Conservation (phyloP, 208 protist genomes). For the Wallacemonas rigidus region DNA sequence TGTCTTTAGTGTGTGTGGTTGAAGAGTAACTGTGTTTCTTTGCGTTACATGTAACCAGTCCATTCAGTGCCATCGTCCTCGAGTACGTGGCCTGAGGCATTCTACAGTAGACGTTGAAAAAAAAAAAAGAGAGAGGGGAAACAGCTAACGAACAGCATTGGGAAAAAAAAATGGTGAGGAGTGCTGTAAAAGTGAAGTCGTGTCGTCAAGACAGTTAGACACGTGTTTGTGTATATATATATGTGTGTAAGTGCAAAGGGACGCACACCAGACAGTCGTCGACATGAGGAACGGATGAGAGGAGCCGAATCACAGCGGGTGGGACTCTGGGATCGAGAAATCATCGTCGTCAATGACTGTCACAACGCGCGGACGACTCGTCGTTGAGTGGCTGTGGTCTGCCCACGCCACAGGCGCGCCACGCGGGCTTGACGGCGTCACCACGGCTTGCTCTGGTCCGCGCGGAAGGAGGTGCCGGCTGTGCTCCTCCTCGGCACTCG, state of each 20-base stretch:
- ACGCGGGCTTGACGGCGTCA: background rate
- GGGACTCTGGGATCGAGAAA: background rate
- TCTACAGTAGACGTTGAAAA: background rate
- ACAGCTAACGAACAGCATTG: background rate
- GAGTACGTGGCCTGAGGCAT: no score
- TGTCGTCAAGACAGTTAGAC: background rate
- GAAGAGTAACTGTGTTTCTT: no score
- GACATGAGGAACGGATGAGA: background rate
- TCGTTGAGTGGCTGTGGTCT: conserved; percentile 14
- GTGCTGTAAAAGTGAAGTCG: background rate
- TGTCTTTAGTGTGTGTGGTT: no score
- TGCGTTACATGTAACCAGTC: no score
- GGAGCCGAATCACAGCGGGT: background rate
- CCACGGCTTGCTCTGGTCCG: background rate
- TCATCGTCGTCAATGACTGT: conserved; percentile 5
- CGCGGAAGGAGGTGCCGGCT: background rate
- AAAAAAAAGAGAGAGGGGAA: conserved; percentile 3
- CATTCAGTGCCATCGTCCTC: no score
- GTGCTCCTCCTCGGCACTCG: conserved; percentile 2
- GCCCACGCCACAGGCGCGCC: background rate
- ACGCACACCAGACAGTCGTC: background rate
- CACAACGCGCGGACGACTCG: background rate
- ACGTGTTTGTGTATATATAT: conserved; percentile 6
- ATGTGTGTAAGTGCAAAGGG: background rate
- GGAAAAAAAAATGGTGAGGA: background rate